Evolutionary conservation across 768 basidiomycete species (phyloP), one percentile per base, ranked within the genome.

Genomic region (Psilocybe subaeruginosa): DNA sequence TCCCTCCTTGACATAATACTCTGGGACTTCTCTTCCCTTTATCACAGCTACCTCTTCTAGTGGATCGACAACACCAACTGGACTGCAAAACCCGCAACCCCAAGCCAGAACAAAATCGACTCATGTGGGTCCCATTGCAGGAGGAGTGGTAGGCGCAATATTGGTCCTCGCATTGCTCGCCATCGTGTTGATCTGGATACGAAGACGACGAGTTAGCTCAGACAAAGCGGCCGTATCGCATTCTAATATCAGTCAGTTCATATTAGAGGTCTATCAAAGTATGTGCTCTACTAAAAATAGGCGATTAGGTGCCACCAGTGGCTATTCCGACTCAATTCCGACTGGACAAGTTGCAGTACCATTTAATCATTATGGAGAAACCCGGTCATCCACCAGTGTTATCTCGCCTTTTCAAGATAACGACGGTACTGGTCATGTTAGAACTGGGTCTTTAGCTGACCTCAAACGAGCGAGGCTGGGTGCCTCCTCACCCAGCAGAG

Each of bases 1-100:
- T 23, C 23, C 23, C 23, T 23, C 23, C 23, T 8, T 7, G n/a
- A 17, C 19, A 63, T 74, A 19, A 17, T 5, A 17, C 9, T 50
- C 9, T 30, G 16, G 49, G 23, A 29, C 16, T 23, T 8, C 37
- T 43, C 35, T 27, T 23, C 19, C n/a, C 14, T 27, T 23, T 23
- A 23, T 23, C 23, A 23, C 23, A 30, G 14, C 45, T 11, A 12
- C 45, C 6, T 17, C 31, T 37, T 35, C 51, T 16, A 35, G n/a
- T 35, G 30, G 31, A 35, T 17, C 31, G 16, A 37, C 51, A 3
- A 8, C 31, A 2, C 16, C 51, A 7, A 31, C 51, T 16, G 30
- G 33, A 30, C 49, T 51, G 8, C 47, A 23, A 31, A n/a, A 31
- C 49, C n/a, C 30, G 7, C 51, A 53, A 5, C n/a, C 7, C 41